Conservation (phyloP, 176 grass and related monocot genomes). For the Avena insularis region DNA sequence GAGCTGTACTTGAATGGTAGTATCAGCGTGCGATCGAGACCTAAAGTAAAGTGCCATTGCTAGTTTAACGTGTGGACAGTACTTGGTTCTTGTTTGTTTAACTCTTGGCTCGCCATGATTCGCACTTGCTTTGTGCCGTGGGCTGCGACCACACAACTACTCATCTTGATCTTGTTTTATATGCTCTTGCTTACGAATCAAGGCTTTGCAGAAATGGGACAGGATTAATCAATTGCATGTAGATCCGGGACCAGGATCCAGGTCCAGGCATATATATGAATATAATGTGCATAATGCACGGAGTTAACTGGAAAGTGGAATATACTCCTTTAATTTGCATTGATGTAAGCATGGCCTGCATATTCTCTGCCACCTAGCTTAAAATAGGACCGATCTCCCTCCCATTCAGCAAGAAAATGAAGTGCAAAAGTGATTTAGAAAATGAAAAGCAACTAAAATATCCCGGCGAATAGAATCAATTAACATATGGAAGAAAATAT, state of each 20-base stretch:
- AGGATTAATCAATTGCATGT: neutral
- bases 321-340: too few relatives aligned
- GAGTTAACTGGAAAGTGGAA: neutral
- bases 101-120: neutral
- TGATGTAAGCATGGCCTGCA: too few relatives aligned
- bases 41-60: neutral
- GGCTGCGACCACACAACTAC: neutral
- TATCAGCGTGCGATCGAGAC: neutral
- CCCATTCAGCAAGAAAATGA: too few relatives aligned
- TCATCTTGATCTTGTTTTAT: neutral
- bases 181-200: conserved; percentile 8
- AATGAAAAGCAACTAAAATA: too few relatives aligned
- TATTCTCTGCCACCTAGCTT: too few relatives aligned
- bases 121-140: neutral
- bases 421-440: too few relatives aligned
- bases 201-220: neutral
- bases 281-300: neutral
- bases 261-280: neutral
- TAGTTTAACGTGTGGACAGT: neutral
- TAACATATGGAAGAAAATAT: too few relatives aligned
- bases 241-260: neutral
- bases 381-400: too few relatives aligned
- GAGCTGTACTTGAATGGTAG: neutral
- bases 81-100: neutral
- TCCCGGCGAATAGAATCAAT: too few relatives aligned